Conservation (phyloP, 2,329 filamentous ascomycete genomes). For the Phoma herbarum region DNA sequence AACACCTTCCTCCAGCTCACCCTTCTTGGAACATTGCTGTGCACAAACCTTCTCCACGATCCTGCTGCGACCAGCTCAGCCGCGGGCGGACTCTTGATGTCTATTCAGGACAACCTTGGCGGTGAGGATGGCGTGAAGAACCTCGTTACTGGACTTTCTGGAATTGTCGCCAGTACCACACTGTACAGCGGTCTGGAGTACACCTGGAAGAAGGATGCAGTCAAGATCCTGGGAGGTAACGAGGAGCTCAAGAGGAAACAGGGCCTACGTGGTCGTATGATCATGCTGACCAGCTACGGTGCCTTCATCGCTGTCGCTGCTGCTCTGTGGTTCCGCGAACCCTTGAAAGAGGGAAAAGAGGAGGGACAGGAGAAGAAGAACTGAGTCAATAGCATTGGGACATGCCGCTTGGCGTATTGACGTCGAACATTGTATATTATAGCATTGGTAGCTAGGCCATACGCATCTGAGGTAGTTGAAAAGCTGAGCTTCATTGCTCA, state of each 20-base stretch:
- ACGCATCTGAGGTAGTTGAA: not conserved
- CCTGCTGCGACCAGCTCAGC: conserved; percentile 62
- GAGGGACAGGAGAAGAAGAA: conserved; percentile 16
- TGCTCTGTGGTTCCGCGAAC: conserved; percentile 38
- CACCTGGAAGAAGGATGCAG: conserved; percentile 86
- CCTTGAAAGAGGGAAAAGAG: conserved; percentile 14
- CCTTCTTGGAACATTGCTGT: conserved; percentile 84
- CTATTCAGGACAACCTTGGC: conserved; percentile 40
- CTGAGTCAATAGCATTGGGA: not conserved
- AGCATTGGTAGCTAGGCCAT: conserved; percentile 1
- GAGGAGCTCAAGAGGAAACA: conserved; percentile 59
- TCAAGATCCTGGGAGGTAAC: conserved; percentile 75
- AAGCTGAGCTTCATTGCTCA: not conserved
- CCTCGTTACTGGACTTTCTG: conserved; percentile 63
- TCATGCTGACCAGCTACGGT: conserved; percentile 59
- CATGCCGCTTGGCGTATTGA: not conserved
- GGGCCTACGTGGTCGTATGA: conserved; percentile 57
- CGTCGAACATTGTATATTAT: not conserved
- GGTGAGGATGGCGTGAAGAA: conserved; percentile 48
- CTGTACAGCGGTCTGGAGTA: conserved; percentile 95
- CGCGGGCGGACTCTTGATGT: conserved; percentile 36
- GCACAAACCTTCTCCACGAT: conserved; percentile 75
- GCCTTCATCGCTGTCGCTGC: conserved; percentile 54
- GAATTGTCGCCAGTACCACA: conserved; percentile 86
- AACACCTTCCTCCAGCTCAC: conserved; percentile 93